Evolutionary conservation across 208 protist species (phyloP).

Genomic region (Angomonas desouzai): DNA sequence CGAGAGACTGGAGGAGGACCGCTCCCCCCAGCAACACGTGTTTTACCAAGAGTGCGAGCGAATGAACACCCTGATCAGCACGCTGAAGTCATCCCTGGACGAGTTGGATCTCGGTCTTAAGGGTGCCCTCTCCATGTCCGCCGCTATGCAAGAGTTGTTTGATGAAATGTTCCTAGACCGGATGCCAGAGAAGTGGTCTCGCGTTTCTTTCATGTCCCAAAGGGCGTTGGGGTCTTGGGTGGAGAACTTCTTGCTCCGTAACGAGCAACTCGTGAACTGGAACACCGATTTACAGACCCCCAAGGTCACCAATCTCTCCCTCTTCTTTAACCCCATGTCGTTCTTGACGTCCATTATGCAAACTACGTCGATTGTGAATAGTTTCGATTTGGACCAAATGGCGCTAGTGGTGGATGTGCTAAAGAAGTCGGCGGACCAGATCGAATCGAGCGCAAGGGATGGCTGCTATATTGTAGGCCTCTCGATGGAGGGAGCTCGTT

Average conservation of each 20-base stretch:
- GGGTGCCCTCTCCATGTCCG: slow-evolving; percentile 92
- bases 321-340: slow-evolving; percentile 99
- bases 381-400: slow-evolving; percentile 97
- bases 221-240: slow-evolving; percentile 94
- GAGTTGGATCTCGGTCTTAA: slow-evolving; percentile 97
- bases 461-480: slow-evolving; percentile 97
- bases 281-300: slow-evolving; percentile 90
- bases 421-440: slow-evolving; percentile 95
- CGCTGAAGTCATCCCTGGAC: slow-evolving; percentile 90
- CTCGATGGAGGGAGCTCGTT: slow-evolving; percentile 96
- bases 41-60: slow-evolving; percentile 98
- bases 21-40: slow-evolving; percentile 97
- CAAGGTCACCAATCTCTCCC: slow-evolving; percentile 93
- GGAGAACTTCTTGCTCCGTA: slow-evolving; percentile 92
- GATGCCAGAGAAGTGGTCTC: slow-evolving; percentile 94
- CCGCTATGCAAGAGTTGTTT: slow-evolving; percentile 91
- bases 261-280: slow-evolving; percentile 95
- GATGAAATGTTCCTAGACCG: slow-evolving; percentile 91
- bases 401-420: slow-evolving; percentile 91
- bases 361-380: slow-evolving; percentile 96
- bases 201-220: slow-evolving; percentile 96
- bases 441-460: slow-evolving; percentile 93
- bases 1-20: slow-evolving; percentile 94
- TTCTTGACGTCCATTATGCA: slow-evolving; percentile 99
- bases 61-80: slow-evolving; percentile 96